phyloP scores from a whole-genome alignment of 768 basidiomycete species.

The Lactarius deliciosus region DNA sequence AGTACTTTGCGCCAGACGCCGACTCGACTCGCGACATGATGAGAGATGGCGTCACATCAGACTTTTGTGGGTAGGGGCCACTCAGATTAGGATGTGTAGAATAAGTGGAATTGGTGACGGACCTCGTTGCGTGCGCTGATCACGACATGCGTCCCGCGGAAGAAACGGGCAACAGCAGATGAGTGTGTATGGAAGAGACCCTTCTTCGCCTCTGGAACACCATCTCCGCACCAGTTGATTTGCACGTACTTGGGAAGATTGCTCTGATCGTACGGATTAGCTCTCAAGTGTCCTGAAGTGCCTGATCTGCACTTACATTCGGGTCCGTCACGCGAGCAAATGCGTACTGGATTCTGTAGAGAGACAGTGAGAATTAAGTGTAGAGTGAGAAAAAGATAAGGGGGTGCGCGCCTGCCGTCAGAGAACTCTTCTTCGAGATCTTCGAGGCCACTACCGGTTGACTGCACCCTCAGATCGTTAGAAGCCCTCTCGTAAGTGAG shows the following conservation, averaged over 20 bases:
- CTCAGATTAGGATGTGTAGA: not conserved
- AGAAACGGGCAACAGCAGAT: slow-evolving; percentile 71
- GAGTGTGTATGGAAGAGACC: slow-evolving; percentile 91
- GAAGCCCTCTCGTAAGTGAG: slow-evolving; percentile 79
- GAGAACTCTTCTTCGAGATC: slow-evolving; percentile 94
- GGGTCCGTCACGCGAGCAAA: slow-evolving; percentile 84
- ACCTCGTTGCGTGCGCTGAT: slow-evolving; percentile 88
- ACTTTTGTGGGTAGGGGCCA: slow-evolving; percentile 41
- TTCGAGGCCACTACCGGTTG: slow-evolving; percentile 80
- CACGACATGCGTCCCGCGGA: slow-evolving; percentile 83
- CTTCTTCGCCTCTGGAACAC: slow-evolving; percentile 89
- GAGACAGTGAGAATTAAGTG: slow-evolving; percentile 21
- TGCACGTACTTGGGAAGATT: slow-evolving; percentile 89
- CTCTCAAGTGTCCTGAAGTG: not conserved
- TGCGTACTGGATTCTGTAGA: slow-evolving; percentile 85
- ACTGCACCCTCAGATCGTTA: slow-evolving; percentile 86
- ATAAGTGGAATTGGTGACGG: slow-evolving; percentile 26
- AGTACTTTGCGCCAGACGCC: slow-evolving; percentile 89
- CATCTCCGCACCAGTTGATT: slow-evolving; percentile 97
- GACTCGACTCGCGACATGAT: slow-evolving; percentile 88
- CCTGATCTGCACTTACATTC: slow-evolving; percentile 52
- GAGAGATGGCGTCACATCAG: slow-evolving; percentile 73
- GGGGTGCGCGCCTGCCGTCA: slow-evolving; percentile 71
- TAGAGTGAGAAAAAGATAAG: not conserved
- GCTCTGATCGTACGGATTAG: slow-evolving; percentile 47